Evolutionary conservation across 2,329 filamentous ascomycete genomes (phyloP).

Genomic region (Alternaria incomplexa): DNA sequence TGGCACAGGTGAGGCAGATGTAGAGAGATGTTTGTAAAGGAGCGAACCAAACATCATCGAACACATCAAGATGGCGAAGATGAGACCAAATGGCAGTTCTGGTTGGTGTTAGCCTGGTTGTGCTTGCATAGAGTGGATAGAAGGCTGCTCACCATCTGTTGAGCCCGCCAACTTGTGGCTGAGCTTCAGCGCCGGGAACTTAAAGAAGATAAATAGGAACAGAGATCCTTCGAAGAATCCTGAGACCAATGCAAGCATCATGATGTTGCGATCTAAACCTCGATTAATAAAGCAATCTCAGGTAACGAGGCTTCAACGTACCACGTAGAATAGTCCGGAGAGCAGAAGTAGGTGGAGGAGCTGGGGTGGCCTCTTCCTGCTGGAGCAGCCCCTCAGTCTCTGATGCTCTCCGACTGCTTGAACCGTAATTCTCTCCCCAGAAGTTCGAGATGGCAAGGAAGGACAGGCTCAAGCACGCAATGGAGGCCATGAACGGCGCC

Average conservation of each 20-base stretch:
- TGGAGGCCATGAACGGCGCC: conserved; percentile 59
- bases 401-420: conserved; percentile 18
- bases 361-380: conserved; percentile 32
- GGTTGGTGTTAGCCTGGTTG: conserved; percentile 5
- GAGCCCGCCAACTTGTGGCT: conserved; percentile 37
- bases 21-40: conserved; percentile 53
- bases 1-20: conserved; percentile 24
- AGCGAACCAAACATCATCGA: conserved; percentile 66
- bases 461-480: conserved; percentile 53
- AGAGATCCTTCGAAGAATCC: conserved; percentile 67
- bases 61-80: conserved; percentile 66
- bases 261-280: conserved; percentile 52
- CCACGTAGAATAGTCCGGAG: conserved; percentile 36
- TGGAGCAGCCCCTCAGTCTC: conserved; percentile 34
- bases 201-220: conserved; percentile 70
- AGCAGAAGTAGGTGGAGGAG: conserved; percentile 26
- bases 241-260: conserved; percentile 59
- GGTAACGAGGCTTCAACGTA: not conserved
- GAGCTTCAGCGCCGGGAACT: conserved; percentile 61
- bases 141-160: conserved; percentile 29
- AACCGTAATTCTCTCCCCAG: conserved; percentile 62
- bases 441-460: conserved; percentile 55
- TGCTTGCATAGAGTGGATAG: too few relatives aligned
- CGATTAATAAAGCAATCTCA: not conserved
- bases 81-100: conserved; percentile 56